Evolutionary conservation across 495 filamentous ascomycete genomes (phyloP), one percentile per base, ranked within the genome.

Genomic region (Penicillium diatomitis): DNA sequence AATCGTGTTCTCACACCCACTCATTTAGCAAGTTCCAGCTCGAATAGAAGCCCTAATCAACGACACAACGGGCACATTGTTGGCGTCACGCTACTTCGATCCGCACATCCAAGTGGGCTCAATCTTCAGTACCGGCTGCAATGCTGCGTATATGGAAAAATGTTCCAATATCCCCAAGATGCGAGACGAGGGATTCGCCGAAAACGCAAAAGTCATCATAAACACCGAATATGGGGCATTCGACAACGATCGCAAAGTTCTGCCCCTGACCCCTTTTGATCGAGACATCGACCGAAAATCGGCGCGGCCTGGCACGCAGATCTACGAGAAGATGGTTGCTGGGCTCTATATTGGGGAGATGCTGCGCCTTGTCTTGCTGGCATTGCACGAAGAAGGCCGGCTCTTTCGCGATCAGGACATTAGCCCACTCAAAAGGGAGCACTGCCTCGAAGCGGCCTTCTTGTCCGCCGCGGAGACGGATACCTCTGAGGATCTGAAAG

Each of bases 161-260:
- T 81, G 79, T 53, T 82, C 85, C 9, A 82, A 79, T 0, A 84
- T 96, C 47, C 88, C 90, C 36, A 97, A 96, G 70, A 76, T 97
- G 12, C 82, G 80, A 10, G 81, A 86, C 62, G 74, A 85, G 69
- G 87, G 87, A 28, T 77, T 96, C 8, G 83, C 86, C n/a, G 77
- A 85, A 2, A 79, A 86, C 37, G 80, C 82, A 50, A 85, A 80
- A 30, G 91, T 96, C 68, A 88, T 88, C 43, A 97, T 97, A 71
- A 97, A 97, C 72, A 96, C 91, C 66, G 91, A 96, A 69, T 97
- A 88, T 78, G 91, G 91, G 43, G 89, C 91, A 37, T 96, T 96
- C 64, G 91, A 97, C 67, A 95, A 94, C 64, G 86, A 94, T 61
- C 82, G 87, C 67, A 72, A 82, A 41, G 79, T 96, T 38, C 78